phyloP scores from a whole-genome alignment of 148 eudicot species.

The Fagopyrum homotropicum region DNA sequence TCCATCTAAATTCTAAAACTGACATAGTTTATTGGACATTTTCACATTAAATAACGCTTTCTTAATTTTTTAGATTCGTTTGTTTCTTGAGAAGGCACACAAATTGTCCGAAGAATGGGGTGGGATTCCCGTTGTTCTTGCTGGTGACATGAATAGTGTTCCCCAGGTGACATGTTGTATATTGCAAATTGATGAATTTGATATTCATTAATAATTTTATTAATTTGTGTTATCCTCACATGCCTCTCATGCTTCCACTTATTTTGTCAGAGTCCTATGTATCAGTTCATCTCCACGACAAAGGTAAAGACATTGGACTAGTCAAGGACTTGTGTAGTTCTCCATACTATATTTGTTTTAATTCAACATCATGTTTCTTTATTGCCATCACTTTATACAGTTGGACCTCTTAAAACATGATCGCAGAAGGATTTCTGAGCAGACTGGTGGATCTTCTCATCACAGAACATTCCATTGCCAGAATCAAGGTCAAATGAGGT shows the following conservation, averaged over 20 bases:
- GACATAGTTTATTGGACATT: not conserved
- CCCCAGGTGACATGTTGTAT: slow-evolving; percentile 37
- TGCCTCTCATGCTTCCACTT: slow-evolving; percentile 10
- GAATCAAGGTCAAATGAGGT: slow-evolving; percentile 29
- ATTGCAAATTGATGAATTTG: not conserved
- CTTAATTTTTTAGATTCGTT: slow-evolving; percentile 36
- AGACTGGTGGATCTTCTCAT: slow-evolving; percentile 19
- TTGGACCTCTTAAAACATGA: slow-evolving; percentile 46
- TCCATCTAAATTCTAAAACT: not conserved
- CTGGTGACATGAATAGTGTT: slow-evolving; percentile 62
- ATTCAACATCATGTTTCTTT: not conserved
- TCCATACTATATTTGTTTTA: not conserved
- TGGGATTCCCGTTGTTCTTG: slow-evolving; percentile 56
- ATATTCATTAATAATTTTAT: not conserved
- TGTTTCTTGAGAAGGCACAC: slow-evolving; percentile 58
- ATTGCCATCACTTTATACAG: slow-evolving; percentile 29
- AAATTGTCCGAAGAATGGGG: slow-evolving; percentile 58
- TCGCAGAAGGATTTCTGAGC: slow-evolving; percentile 44
- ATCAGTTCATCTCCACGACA: slow-evolving; percentile 50
- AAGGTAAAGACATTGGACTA: slow-evolving; percentile 32
- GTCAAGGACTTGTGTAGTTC: not conserved
- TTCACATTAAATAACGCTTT: not conserved
- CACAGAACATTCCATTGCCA: slow-evolving; percentile 14
- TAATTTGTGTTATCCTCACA: not conserved
- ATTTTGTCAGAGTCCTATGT: slow-evolving; percentile 53